These are phyloP conservation scores for Cercospora canescens DNA, from an alignment of 2,329 filamentous ascomycete genomes.

Conservation along the genomic window DNA sequence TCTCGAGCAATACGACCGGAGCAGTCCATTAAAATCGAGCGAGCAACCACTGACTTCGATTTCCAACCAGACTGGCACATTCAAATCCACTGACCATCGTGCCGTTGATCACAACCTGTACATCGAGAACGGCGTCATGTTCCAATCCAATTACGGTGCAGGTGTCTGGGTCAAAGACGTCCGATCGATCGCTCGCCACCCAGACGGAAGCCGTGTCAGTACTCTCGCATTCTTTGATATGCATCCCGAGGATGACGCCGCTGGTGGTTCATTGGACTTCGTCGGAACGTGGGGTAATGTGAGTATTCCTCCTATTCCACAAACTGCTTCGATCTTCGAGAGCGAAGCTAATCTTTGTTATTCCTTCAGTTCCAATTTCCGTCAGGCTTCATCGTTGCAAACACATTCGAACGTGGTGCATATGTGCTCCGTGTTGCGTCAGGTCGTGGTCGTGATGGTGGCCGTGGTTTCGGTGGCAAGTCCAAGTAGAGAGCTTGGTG, in stretches of 20 bases:
- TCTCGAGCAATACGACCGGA: neutral
- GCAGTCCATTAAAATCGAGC: neutral
- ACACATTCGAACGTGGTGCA: conserved; percentile 53
- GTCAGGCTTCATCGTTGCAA: conserved; percentile 52
- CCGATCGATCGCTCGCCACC: conserved; percentile 40
- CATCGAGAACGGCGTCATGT: conserved; percentile 37
- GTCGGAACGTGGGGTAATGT: conserved; percentile 48
- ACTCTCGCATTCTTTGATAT: conserved; percentile 54
- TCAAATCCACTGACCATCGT: conserved; percentile 35
- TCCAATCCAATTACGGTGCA: conserved; percentile 40
- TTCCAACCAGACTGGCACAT: conserved; percentile 43
- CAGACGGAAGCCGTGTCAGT: conserved; percentile 46
- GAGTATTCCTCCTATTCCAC: neutral
- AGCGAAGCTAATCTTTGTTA: neutral
- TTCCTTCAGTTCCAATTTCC: conserved; percentile 46
- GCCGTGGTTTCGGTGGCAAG: conserved; percentile 24
- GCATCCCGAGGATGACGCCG: conserved; percentile 51
- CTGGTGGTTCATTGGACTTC: conserved; percentile 39
- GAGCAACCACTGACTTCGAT: conserved; percentile 19
- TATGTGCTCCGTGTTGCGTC: conserved; percentile 32
- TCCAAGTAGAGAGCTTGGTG: conserved; percentile 12
- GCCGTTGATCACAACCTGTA: conserved; percentile 46
- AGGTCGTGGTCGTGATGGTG: conserved; percentile 23
- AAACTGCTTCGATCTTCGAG: neutral
- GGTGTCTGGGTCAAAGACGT: conserved; percentile 40